Evolutionary conservation across 495 filamentous ascomycete genomes (phyloP).

Genomic region (Xylaria grammica): DNA sequence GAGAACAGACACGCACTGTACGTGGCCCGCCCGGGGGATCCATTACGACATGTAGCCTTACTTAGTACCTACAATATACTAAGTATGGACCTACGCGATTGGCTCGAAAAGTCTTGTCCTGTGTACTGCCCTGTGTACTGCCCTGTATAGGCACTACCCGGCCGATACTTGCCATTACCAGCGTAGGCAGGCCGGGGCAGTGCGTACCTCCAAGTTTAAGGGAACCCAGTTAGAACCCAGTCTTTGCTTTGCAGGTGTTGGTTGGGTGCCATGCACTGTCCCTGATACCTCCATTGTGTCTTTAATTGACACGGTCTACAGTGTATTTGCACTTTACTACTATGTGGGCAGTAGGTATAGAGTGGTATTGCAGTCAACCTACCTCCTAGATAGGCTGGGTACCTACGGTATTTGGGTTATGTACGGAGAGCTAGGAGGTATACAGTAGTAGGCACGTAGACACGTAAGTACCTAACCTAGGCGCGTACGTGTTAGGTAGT

Average conservation of each 20-base stretch:
- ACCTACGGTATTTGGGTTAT: no score
- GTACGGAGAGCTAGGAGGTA: no score
- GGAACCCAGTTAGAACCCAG: no score
- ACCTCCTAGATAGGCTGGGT: no score
- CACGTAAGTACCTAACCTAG: background rate
- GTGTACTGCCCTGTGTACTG: background rate
- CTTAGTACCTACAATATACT: background rate
- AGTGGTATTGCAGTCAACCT: no score
- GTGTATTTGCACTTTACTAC: no score
- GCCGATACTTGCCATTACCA: conserved; percentile 11
- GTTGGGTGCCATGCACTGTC: conserved; percentile 1
- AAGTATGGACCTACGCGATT: background rate
- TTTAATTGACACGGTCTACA: background rate
- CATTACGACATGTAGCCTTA: background rate
- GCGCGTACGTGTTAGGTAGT: no score
- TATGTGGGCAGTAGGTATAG: no score
- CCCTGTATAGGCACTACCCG: no score
- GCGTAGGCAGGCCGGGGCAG: background rate
- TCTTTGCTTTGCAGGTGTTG: background rate
- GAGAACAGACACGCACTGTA: background rate
- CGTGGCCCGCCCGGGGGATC: background rate
- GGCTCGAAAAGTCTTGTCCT: no score
- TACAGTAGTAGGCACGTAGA: no score
- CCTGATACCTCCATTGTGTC: background rate
- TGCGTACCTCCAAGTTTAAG: no score